Evolutionary conservation across 139 green algal genomes (phyloP).

Genomic region (Closterium sp.): DNA sequence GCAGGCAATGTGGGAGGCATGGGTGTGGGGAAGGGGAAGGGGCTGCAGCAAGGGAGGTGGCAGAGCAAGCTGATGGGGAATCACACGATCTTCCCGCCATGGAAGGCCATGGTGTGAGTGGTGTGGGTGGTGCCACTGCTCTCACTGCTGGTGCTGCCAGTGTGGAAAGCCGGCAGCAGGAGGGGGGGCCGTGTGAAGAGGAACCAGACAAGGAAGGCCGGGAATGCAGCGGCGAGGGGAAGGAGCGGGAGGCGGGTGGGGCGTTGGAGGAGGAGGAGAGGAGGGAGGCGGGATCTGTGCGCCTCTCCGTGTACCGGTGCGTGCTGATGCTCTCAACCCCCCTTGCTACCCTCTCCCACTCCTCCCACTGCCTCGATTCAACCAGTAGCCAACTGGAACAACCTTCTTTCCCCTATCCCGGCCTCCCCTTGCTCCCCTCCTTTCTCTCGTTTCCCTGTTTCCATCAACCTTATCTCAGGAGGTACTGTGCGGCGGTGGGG

Average conservation of each 20-base stretch:
- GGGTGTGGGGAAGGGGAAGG: not conserved
- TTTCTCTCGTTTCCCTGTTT: not conserved
- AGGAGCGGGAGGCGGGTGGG: conserved; percentile 14
- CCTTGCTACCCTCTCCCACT: not conserved
- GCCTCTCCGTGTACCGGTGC: not conserved
- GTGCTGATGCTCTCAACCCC: not conserved
- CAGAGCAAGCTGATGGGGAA: not conserved
- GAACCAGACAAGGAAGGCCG: not conserved
- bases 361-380: not conserved
- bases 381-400: no score
- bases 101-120: not conserved
- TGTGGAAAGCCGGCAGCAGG: not conserved
- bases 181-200: not conserved
- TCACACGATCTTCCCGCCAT: not conserved
- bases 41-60: not conserved
- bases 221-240: conserved; percentile 45
- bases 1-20: not conserved
- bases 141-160: not conserved
- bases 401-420: no score
- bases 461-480: not conserved
- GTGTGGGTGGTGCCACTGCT: not conserved
- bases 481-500: not conserved
- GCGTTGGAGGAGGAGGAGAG: not conserved
- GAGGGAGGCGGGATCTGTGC: conserved; percentile 4
- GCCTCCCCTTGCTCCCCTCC: not conserved